Evolutionary conservation across 257 asterid genomes (phyloP), one percentile per base, ranked within the genome.

Genomic region (Handroanthus guayacan): DNA sequence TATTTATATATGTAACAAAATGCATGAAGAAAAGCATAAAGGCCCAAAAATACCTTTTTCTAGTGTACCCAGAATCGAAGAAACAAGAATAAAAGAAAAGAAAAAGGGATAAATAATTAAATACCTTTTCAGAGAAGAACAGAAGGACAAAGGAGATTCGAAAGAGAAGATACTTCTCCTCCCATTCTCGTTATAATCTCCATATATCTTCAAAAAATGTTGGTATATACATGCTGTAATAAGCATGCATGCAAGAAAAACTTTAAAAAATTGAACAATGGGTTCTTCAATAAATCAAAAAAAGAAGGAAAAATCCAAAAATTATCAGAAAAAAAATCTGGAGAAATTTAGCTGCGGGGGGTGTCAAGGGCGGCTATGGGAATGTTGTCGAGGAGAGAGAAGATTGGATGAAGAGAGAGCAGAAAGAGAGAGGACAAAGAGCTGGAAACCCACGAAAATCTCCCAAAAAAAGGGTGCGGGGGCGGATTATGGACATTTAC

Each of bases 191-290:
- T 77, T 58, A 72, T 70, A 80, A 62, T 72, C 77, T 75, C 79
- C 82, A 81, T 55, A 57, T 48, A 45, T 74, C 82, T 79, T 63
- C 77, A 71, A 71, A 69, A 20, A 38, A 51, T 69, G 48, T 36
- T 52, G 77, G 62, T 39, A 62, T 60, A 79, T 36, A 76, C 80
- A 80, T 65, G 68, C 68, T 48, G 47, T 36, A 31, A 77, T 50
- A 71, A 65, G 81, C 88, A 82, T 82, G 87, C 89, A 89, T 75
- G 83, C 79, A 74, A 72, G 31, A 1, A 25, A 25, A 25, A 25
- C 31, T 0, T 25, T 0, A 75, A 14, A 48, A 8, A 68, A 31
- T 55, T 20, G 52, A 62, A 62, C 25, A 2, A 38, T 45, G 65
- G 78, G 75, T 5, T 62, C 55, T 74, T 45, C 52, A 64, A 25